Evolutionary conservation across 1,284 basidiomycete species (phyloP).

Genomic region (Xanthoconium separans): DNA sequence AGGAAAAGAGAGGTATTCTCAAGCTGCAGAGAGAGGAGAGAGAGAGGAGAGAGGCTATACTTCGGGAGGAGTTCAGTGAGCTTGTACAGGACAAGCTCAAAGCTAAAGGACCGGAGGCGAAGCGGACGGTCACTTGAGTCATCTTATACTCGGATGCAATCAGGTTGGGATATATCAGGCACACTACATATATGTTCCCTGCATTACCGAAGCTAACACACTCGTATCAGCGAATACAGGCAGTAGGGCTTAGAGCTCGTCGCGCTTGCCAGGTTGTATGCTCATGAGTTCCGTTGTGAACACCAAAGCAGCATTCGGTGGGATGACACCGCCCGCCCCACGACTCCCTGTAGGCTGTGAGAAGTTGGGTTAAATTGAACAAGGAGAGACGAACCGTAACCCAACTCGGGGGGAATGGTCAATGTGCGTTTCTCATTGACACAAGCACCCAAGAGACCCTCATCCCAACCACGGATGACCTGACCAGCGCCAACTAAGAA

Average conservation of each 20-base stretch:
- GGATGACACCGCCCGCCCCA: conserved; percentile 79
- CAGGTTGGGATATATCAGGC: neutral
- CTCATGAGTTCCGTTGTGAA: conserved; percentile 85
- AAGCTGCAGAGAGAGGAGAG: conserved; percentile 93
- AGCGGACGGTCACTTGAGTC: conserved; percentile 11
- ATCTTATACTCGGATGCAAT: neutral
- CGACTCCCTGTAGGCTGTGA: conserved; percentile 53
- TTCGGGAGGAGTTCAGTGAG: conserved; percentile 79
- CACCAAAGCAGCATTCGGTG: conserved; percentile 79
- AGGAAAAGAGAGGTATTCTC: conserved; percentile 93
- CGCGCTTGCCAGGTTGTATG: conserved; percentile 39
- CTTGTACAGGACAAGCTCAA: conserved; percentile 76
- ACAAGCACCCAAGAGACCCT: conserved; percentile 84
- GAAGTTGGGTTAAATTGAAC: neutral
- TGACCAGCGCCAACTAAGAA: conserved; percentile 70
- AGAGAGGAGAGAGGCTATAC: conserved; percentile 81
- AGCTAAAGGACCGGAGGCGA: conserved; percentile 47
- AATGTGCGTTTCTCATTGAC: conserved; percentile 88
- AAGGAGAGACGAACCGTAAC: conserved; percentile 66
- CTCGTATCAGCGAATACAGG: neutral
- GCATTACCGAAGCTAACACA: neutral
- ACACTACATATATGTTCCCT: neutral
- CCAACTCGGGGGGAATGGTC: conserved; percentile 76
- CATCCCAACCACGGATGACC: conserved; percentile 83
- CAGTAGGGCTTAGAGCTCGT: conserved; percentile 36